These are phyloP conservation scores for Saxispiralis lemnorum DNA, from an alignment of 495 filamentous ascomycete genomes.

Conservation along the genomic window DNA sequence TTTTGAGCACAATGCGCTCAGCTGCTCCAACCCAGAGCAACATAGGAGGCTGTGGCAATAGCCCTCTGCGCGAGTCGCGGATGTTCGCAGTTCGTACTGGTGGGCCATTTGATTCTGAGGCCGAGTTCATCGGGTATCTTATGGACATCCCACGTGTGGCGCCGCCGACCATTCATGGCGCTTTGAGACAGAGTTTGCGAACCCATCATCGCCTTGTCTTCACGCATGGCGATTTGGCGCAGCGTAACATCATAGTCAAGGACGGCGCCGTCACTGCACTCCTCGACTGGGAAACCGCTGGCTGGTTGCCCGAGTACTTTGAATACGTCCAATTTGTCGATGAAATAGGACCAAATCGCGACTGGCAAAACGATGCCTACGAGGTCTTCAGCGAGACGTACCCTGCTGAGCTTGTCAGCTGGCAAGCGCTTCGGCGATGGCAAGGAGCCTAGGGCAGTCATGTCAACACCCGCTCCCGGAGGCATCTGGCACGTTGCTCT, in stretches of 20 bases:
- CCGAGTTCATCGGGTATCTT: background rate
- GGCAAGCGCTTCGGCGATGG: background rate
- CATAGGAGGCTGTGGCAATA: background rate
- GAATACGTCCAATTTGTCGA: constrained; percentile 13
- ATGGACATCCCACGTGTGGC: background rate
- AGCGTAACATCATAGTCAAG: constrained; percentile 10
- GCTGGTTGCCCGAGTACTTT: constrained; percentile 16
- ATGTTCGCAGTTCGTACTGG: background rate
- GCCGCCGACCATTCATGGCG: background rate
- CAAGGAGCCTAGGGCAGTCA: too few relatives aligned
- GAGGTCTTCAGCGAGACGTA: background rate
- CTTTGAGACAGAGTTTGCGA: background rate
- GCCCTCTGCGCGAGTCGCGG: background rate
- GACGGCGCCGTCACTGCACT: constrained; percentile 7
- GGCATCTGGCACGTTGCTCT: too few relatives aligned
- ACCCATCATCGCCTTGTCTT: constrained; percentile 5
- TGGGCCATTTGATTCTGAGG: background rate
- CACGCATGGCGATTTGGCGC: constrained; percentile 13
- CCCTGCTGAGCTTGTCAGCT: background rate
- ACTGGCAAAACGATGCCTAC: background rate
- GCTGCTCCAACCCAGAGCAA: background rate
- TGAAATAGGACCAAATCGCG: background rate
- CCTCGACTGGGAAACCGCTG: constrained; percentile 15
- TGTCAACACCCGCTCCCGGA: too few relatives aligned
- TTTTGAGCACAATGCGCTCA: background rate